Evolutionary conservation across 2,329 filamentous ascomycete genomes (phyloP).

Genomic region (Trichoderma sp.): DNA sequence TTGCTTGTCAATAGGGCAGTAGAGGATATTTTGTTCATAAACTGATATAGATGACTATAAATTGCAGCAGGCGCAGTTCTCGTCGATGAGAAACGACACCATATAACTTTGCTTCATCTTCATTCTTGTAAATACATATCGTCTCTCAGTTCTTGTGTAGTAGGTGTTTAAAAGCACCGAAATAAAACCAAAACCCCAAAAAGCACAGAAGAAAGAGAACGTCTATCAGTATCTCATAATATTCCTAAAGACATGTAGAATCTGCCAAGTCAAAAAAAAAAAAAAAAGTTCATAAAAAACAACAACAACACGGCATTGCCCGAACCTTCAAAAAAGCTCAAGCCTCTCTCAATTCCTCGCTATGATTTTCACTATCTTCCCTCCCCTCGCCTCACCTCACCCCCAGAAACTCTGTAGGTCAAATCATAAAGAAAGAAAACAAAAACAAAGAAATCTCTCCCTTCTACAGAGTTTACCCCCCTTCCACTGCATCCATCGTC

Average conservation of each 20-base stretch:
- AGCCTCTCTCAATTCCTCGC: background rate
- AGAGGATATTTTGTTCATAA: background rate
- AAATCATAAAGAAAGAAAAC: background rate
- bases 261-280: background rate
- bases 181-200: too few relatives aligned
- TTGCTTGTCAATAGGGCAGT: background rate
- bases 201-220: too few relatives aligned
- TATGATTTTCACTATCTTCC: background rate
- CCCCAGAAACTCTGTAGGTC: background rate
- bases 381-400: too few relatives aligned
- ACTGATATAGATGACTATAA: background rate
- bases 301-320: constrained; percentile 2
- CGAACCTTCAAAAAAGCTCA: background rate
- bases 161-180: background rate
- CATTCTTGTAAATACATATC: background rate
- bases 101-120: background rate
- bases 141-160: background rate
- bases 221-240: background rate
- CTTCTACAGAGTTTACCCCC: too few relatives aligned
- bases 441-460: background rate
- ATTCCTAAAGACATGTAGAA: background rate
- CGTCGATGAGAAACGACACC: background rate
- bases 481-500: background rate
- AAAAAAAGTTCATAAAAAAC: background rate
- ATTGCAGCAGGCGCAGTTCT: background rate